phyloP scores from a whole-genome alignment of 306 rosid species.

The Amphicarpaea edgeworthii region DNA sequence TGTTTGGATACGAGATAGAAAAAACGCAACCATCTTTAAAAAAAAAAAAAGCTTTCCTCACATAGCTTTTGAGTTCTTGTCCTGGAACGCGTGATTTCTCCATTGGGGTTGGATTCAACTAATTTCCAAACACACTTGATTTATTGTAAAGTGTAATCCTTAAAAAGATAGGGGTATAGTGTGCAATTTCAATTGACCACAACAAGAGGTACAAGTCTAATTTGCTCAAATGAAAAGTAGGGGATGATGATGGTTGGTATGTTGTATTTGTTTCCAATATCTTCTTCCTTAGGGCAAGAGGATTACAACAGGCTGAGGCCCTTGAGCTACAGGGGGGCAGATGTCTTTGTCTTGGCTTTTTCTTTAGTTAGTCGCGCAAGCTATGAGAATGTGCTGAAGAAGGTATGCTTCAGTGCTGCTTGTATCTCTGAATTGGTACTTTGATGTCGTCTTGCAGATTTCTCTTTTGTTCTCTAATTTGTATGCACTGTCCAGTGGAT shows the following conservation, averaged over 20 bases:
- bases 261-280: constrained; percentile 40
- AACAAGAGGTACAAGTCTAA: background rate
- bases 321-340: constrained; percentile 96
- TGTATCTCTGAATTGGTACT: constrained; percentile 31
- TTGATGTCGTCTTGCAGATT: constrained; percentile 39
- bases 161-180: background rate
- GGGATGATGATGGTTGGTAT: constrained; percentile 26
- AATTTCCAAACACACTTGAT: too few relatives aligned
- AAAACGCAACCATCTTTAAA: too few relatives aligned
- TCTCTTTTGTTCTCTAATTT: constrained; percentile 38
- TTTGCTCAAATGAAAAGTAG: background rate
- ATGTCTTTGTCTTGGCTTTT: constrained; percentile 93
- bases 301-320: constrained; percentile 96
- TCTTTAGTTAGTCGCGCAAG: constrained; percentile 94
- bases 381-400: constrained; percentile 85
- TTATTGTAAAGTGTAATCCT: background rate
- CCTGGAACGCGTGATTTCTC: too few relatives aligned
- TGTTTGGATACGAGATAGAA: too few relatives aligned
- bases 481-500: constrained; percentile 77
- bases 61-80: too few relatives aligned
- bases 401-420: constrained; percentile 57
- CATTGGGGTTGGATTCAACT: too few relatives aligned
- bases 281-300: constrained; percentile 75
- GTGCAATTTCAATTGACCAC: background rate
- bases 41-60: too few relatives aligned